Percentiles rank a stretch among this genome's conserved stretches.
These are phyloP conservation scores for Yamadazyma atlantica DNA, from an alignment of 1,139 yeast species.

Conservation along the genomic window DNA sequence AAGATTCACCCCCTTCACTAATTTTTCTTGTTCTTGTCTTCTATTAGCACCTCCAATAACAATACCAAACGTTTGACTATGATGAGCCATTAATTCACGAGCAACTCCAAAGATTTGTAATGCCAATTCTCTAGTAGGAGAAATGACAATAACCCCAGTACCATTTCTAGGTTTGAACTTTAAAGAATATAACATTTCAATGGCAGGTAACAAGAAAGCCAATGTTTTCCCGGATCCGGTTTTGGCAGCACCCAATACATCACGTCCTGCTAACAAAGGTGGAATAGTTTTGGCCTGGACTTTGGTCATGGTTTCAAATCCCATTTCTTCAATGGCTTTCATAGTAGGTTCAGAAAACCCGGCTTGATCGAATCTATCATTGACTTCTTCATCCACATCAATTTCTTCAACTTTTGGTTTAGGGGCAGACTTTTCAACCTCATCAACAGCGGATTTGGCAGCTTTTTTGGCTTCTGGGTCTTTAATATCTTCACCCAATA, in stretches of 20 bases:
- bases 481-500: slow-evolving; percentile 45
- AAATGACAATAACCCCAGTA: slow-evolving; percentile 79
- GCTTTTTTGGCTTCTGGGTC: slow-evolving; percentile 37
- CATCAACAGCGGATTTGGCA: slow-evolving; percentile 18
- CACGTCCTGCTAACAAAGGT: slow-evolving; percentile 91
- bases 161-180: slow-evolving; percentile 65
- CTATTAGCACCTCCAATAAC: slow-evolving; percentile 99
- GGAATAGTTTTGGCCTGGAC: slow-evolving; percentile 96
- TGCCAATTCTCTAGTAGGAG: slow-evolving; percentile 89
- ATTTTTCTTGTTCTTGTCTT: slow-evolving; percentile 94
- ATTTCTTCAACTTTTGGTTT: slow-evolving; percentile 25
- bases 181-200: slow-evolving; percentile 84
- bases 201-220: slow-evolving; percentile 90
- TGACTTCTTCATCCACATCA: slow-evolving; percentile 33
- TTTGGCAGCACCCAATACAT: slow-evolving; percentile 97
- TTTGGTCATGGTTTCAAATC: slow-evolving; percentile 84
- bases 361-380: slow-evolving; percentile 46
- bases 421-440: slow-evolving; percentile 20
- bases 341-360: slow-evolving; percentile 78
- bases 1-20: slow-evolving; percentile 88
- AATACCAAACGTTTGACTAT: slow-evolving; percentile 91
- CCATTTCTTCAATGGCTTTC: slow-evolving; percentile 81
- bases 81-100: slow-evolving; percentile 85
- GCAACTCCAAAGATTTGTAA: slow-evolving; percentile 97
- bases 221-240: slow-evolving; percentile 99